These are phyloP conservation scores for Fusarium brevicatenulatum DNA, from an alignment of 2,329 filamentous ascomycete species.

Conservation along the genomic window DNA sequence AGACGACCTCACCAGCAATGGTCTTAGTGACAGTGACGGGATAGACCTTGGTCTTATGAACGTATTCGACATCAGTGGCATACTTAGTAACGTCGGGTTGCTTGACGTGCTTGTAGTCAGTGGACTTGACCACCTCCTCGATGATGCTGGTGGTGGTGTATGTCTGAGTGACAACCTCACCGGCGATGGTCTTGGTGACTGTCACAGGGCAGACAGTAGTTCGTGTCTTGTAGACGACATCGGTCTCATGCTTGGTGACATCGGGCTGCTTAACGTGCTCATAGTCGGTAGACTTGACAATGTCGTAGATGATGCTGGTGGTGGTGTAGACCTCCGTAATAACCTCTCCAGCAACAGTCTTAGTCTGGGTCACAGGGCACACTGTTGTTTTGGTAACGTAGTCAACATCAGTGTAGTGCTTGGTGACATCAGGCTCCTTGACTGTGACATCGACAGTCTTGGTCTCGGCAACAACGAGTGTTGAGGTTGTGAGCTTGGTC, in stretches of 20 bases:
- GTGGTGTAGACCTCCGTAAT: conserved; percentile 45
- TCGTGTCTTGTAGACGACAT: conserved; percentile 53
- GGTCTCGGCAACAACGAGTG: conserved; percentile 55
- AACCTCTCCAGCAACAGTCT: conserved; percentile 45
- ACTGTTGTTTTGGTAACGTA: conserved; percentile 57
- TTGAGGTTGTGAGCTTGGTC: conserved; percentile 57
- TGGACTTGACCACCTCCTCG: conserved; percentile 47
- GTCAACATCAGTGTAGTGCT: conserved; percentile 48
- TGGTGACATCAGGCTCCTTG: conserved; percentile 48
- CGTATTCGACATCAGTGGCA: conserved; percentile 50
- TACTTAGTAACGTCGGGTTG: conserved; percentile 51
- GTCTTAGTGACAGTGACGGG: conserved; percentile 54
- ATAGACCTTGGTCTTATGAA: conserved; percentile 56
- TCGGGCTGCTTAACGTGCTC: conserved; percentile 52
- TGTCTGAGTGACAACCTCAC: conserved; percentile 54
- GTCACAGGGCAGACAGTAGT: conserved; percentile 53
- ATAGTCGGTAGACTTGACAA: conserved; percentile 45
- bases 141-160: conserved; percentile 47
- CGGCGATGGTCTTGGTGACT: conserved; percentile 49
- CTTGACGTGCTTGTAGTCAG: conserved; percentile 50
- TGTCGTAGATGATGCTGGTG: conserved; percentile 41
- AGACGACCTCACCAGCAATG: conserved; percentile 52
- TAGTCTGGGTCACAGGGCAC: conserved; percentile 55
- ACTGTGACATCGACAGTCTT: conserved; percentile 51
- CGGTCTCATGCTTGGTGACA: conserved; percentile 47